These are phyloP conservation scores for Trichoderma lentiforme DNA, from an alignment of 2,329 filamentous ascomycete genomes.

Conservation along the genomic window DNA sequence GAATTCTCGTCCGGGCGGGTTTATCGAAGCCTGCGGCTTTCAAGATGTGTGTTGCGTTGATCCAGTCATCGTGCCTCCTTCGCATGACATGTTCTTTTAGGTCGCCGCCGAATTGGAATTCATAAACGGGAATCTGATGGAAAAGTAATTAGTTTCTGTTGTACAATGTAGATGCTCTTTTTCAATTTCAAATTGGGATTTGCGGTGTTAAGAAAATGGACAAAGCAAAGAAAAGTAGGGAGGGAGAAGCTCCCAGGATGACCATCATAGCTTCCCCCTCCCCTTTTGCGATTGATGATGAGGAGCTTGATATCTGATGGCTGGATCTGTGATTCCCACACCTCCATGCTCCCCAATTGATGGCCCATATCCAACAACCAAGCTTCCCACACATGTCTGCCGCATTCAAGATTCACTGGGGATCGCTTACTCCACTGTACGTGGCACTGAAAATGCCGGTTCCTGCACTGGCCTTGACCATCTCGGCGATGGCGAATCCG, in stretches of 20 bases:
- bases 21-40: conserved; percentile 98
- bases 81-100: conserved; percentile 90
- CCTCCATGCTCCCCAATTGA: neutral
- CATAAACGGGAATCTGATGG: conserved; percentile 83
- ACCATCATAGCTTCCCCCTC: neutral
- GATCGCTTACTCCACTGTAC: conserved; percentile 59
- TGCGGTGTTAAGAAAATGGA: neutral
- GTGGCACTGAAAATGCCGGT: conserved; percentile 64
- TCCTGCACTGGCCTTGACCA: conserved; percentile 46
- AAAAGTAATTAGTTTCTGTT: neutral
- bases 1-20: conserved; percentile 86
- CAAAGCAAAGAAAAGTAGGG: neutral
- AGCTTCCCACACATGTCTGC: neutral
- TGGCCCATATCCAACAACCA: neutral
- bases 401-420: neutral
- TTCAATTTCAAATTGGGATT: neutral
- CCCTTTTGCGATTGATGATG: neutral
- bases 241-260: neutral
- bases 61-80: conserved; percentile 88
- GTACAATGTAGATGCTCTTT: neutral
- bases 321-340: neutral
- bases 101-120: conserved; percentile 81
- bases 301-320: neutral
- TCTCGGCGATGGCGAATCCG: conserved; percentile 30
- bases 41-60: conserved; percentile 98